These are phyloP conservation scores for Elongisporangium undulatum DNA, from an alignment of 352 stramenopile genomes.

Conservation along the genomic window DNA sequence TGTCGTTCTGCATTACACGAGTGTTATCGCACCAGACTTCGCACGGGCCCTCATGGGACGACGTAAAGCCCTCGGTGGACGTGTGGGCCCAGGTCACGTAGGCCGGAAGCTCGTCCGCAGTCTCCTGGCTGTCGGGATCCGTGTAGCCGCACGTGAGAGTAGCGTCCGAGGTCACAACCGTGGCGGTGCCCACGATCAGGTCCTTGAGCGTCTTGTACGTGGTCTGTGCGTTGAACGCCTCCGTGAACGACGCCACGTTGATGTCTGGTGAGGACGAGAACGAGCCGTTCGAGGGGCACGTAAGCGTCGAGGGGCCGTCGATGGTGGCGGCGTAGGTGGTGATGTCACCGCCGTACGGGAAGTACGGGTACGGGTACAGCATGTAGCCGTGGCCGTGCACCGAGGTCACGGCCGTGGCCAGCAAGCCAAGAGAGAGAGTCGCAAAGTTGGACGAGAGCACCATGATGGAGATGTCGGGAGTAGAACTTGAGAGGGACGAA, in stretches of 20 bases:
- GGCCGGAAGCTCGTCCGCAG: conserved; percentile 11
- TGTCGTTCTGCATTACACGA: conserved; percentile 27
- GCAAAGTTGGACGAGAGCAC: no score
- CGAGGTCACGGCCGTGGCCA: not conserved
- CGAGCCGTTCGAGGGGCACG: conserved; percentile 10
- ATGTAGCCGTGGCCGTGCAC: conserved; percentile 30
- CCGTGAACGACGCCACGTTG: conserved; percentile 34
- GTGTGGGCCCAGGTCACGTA: conserved; percentile 23
- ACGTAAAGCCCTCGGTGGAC: conserved; percentile 13
- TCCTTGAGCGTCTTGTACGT: conserved; percentile 31
- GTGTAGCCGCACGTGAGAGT: conserved; percentile 22
- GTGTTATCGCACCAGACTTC: conserved; percentile 39
- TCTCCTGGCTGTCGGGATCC: conserved; percentile 9
- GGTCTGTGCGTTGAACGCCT: conserved; percentile 23
- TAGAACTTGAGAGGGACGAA: no score
- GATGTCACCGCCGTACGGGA: conserved; percentile 24
- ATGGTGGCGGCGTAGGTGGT: conserved; percentile 39
- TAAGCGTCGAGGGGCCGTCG: conserved; percentile 27
- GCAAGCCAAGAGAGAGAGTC: not conserved
- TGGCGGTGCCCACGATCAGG: conserved; percentile 30
- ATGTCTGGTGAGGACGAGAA: conserved; percentile 22
- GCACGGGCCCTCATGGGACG: conserved; percentile 15
- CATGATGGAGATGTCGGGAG: no score
- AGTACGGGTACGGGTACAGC: conserved; percentile 21
- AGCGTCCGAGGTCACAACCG: conserved; percentile 10